These are phyloP conservation scores for Macrophomina tecta DNA, from an alignment of 2,329 filamentous ascomycete genomes.

Conservation along the genomic window DNA sequence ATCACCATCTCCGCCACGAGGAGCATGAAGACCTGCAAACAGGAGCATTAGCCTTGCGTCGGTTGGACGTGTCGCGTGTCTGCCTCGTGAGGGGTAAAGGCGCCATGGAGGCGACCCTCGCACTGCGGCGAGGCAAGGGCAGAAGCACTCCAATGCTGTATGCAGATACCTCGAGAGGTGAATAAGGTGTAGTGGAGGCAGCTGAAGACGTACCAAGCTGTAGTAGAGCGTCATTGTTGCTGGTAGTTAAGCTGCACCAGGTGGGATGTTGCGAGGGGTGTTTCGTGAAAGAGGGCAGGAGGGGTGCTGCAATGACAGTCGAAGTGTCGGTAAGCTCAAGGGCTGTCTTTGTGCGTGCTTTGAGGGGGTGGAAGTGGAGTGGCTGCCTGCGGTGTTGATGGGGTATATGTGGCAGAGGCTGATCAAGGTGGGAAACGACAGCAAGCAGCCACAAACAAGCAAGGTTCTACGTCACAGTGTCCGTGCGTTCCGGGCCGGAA, in stretches of 20 bases:
- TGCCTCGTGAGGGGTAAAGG: slow-evolving; percentile 32
- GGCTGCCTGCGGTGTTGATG: slow-evolving; percentile 17
- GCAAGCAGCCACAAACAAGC: slow-evolving; percentile 11
- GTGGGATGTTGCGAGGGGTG: not conserved
- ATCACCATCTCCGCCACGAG: slow-evolving; percentile 83
- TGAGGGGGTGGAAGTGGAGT: not conserved
- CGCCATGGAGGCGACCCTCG: slow-evolving; percentile 58
- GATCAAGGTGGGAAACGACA: slow-evolving; percentile 20
- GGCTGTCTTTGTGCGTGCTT: not conserved
- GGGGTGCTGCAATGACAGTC: not conserved
- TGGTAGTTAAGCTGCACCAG: slow-evolving; percentile 25
- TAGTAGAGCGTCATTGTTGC: slow-evolving; percentile 73
- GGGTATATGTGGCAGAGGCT: slow-evolving; percentile 20
- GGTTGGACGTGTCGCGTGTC: not conserved
- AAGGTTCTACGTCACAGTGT: slow-evolving; percentile 25
- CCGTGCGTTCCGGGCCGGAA: slow-evolving; percentile 19
- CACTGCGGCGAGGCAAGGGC: not conserved
- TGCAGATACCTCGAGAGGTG: not conserved
- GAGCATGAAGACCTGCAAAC: slow-evolving; percentile 75
- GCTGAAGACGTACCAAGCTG: slow-evolving; percentile 61
- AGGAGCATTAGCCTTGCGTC: not conserved
- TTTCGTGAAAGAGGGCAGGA: slow-evolving; percentile 36
- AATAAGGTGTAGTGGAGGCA: slow-evolving; percentile 30
- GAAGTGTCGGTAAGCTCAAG: not conserved
- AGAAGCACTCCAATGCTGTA: not conserved